Conservation (phyloP, 345 rosid genomes). For the Ailanthus altissimus region DNA sequence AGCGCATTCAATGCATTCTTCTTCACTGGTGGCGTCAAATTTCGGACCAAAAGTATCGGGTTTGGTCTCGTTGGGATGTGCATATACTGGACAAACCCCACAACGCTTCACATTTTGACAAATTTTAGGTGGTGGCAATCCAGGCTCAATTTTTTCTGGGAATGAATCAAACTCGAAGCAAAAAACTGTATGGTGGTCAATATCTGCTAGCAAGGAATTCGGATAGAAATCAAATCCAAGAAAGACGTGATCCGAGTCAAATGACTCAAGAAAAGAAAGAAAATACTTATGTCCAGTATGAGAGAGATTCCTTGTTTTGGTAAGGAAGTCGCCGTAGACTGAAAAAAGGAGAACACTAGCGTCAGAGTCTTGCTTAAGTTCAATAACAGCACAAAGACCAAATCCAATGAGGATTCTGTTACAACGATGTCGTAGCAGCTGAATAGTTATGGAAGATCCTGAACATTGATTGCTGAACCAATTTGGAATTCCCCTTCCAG, state of each 20-base stretch:
- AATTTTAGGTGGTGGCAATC: too few relatives aligned
- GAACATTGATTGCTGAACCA: conserved; percentile 7
- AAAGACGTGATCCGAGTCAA: background rate
- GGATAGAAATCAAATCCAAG: background rate
- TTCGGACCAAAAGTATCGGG: background rate
- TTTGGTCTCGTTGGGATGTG: background rate
- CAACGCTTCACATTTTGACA: conserved; percentile 1
- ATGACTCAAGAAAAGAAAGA: background rate
- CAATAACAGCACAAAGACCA: conserved; percentile 5
- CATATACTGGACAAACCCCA: conserved; percentile 11
- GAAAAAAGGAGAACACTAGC: background rate
- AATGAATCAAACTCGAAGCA: background rate
- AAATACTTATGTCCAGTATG: background rate
- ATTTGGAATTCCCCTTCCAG: conserved; percentile 10
- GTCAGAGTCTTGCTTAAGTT: background rate
- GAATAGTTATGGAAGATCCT: background rate
- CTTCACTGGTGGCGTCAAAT: background rate
- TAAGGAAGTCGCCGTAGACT: background rate
- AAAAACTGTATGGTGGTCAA: background rate
- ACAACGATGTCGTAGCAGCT: background rate
- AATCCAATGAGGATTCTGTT: background rate
- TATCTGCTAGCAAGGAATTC: background rate
- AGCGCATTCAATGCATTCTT: background rate
- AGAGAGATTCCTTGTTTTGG: background rate
- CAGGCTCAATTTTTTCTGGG: too few relatives aligned